Evolutionary conservation across 371 early-diverging fungal species (phyloP), one percentile per base, ranked within the genome.

Genomic region (Mortierella sp.): DNA sequence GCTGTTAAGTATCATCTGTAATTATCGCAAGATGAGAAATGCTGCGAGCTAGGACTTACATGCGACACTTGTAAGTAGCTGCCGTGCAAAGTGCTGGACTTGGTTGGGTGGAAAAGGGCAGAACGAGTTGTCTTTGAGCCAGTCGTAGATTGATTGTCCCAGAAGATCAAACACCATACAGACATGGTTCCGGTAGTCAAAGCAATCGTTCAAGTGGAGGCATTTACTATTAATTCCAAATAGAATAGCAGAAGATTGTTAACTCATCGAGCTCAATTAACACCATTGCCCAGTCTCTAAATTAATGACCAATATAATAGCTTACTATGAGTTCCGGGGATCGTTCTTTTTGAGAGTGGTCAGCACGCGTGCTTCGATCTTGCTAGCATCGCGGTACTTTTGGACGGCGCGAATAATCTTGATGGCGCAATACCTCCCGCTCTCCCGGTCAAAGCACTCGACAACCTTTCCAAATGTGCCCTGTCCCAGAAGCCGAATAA

Each of bases 401-500:
- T 94, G 96, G 60, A 98, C 92, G 8, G 98, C 95, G 50, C 98
- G 94, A 73, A 98, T 97, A 57, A 99, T 95, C 90, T 99, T 99
- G 83, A 99, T 91, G 16, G 95, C 90, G 80, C 93, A 92, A 75
- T 91, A 90, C 24, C 88, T 88, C 19, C 93, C 88, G 42, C 89
- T 90, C 7, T 89, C 88, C 28, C 91, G 87, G 84, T 98, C 99
- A 72, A 88, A 94, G 78, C 97, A 97, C 84, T 97, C 95, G 38
- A 97, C 96, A 19, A 99, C 99, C 85, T 97, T 97, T 75, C 99
- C 99, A 92, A 98, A 99, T 0, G 99, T 99, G 21, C 99, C 99
- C 90, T 98, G 98, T 4, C 99, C 99, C 10, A 99, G 89, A 55
- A 96, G 85, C 19, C 92, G 88, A 81, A 96, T 89, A 79, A 98